Base-by-base conservation (phyloP, 768 basidiomycete genomes). In the Boletales sp. region DNA sequence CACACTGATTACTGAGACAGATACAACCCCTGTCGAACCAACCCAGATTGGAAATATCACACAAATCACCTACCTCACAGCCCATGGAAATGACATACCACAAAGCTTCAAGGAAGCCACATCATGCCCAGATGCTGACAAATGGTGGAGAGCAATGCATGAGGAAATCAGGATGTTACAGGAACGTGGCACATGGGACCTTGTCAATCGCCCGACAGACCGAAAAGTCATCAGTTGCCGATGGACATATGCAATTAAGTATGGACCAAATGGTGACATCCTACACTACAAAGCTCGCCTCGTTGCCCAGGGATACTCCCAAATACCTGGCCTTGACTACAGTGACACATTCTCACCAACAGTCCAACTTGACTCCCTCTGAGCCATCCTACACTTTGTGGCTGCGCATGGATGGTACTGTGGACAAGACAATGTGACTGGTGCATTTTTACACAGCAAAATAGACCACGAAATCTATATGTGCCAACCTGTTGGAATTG, bases 231-330 rank as follows among this genome's bases (percentile, higher is more conserved):
- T 57, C 7, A 38, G 53, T 2, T 41, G 17, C 1, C 13, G 19
- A 0, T 57, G 53, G 56, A 17, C 21, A 3, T 53, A 44, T 12
- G 25, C 19, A 2, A 38, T 41, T 17, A 57, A 57, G 7, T 50
- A 41, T 10, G 40, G 19, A 14, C 32, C 33, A 15, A 34, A 33
- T 1, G 46, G 52, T 4, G 32, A 53, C 3, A 38, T 57, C 0
- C n/a, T 44, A 30, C 12, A n/a, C 2, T 45, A 53, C 60, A 75
- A 78, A 57, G 74, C 67, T 11, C 51, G 71, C 12, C 65, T 79
- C 1, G 73, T 77, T 0, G 73, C 72, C 0, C 63, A 73, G 46
- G 74, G 75, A 0, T 76, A 65, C 58, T 61, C 65, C 0, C 75
- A 80, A 35, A 57, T 65, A 1, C 61, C 57, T 4, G 72, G 72